Evolutionary conservation across 768 basidiomycete species (phyloP), one percentile per base, ranked within the genome.

Genomic region (Mycena capillaripes): DNA sequence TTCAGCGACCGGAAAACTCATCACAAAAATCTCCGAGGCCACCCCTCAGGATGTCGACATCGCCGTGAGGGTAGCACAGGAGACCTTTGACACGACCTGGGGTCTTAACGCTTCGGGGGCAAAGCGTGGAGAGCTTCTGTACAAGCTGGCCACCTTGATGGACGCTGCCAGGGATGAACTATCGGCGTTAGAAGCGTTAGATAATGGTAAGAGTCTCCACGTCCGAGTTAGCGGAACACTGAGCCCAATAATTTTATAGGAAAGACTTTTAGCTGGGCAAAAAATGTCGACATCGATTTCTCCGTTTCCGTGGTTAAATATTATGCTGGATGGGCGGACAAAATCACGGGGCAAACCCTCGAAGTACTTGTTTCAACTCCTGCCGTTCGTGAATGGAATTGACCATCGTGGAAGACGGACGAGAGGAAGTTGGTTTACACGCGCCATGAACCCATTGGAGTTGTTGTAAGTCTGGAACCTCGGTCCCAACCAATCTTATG

Each of bases 31-130:
- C 70, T 81, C 89, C 0, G 89, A 89, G 78, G 95, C 87, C 32
- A 89, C 89, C 2, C 67, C 86, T 11, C 87, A 89, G 72, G 96
- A 97, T 78, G 90, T 97, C 72, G 93, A 97, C 79, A 76, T 80
- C 56, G 95, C 95, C 0, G 95, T 96, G 67, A 81, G 84, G 5
- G 91, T 87, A 46, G 93, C 93, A 0, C 86, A 89, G 17, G 23
- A 76, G 52, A 78, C 80, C 9, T 72, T 76, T 50, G 77, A 80
- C 6, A 79, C 77, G 2, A 70, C 74, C 23, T 90, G 91, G 89
- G 89, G 89, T n/a, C 79, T 86, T 64, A 87, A 87, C 48, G 78
- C 75, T n/a, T 78, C 86, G 4, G 86, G 84, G 10, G 75, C 75
- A 5, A 70, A 82, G 59, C 85, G 89, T 32, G 83, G 79, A 12